A percentile compares a stretch with the other conserved stretches of the same genome.
Evolutionary conservation across 148 eudicot genomes (phyloP).

Genomic region (Pharnaceum exiguum): DNA sequence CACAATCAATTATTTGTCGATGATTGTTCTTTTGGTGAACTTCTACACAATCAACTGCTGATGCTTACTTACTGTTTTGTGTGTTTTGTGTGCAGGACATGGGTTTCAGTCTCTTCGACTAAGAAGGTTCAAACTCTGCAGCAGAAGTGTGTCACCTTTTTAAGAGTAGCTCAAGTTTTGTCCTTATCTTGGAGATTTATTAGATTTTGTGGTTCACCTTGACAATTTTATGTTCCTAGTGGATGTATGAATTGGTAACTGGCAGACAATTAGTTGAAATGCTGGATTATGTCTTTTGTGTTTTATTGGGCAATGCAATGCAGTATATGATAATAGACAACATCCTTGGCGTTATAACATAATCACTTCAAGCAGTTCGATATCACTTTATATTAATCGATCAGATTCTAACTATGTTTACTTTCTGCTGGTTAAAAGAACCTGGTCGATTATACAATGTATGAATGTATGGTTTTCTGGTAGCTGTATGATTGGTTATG

Average conservation of each 20-base stretch:
- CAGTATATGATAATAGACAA: constrained; percentile 11
- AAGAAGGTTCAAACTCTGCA: constrained; percentile 15
- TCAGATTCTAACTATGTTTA: no score
- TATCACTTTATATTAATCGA: neutral
- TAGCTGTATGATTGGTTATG: no score
- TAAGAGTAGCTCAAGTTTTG: constrained; percentile 10
- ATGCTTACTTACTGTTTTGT: neutral
- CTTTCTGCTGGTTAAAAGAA: no score
- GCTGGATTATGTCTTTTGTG: constrained; percentile 25
- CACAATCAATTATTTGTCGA: neutral
- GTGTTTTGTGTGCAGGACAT: constrained; percentile 58
- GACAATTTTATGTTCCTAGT: neutral
- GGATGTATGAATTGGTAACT: neutral
- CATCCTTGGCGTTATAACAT: neutral
- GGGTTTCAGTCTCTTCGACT: constrained; percentile 88
- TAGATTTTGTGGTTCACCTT: constrained; percentile 6
- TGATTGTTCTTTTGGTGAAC: neutral
- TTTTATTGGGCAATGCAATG: neutral
- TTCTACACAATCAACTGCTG: neutral
- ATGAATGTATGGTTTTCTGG: no score
- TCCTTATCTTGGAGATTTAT: neutral
- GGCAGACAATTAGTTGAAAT: constrained; percentile 22
- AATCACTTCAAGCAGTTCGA: neutral
- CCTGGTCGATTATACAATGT: no score
- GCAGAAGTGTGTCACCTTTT: neutral